phyloP scores from a whole-genome alignment of 106 monocot species.

The Narthecium ossifragum region DNA sequence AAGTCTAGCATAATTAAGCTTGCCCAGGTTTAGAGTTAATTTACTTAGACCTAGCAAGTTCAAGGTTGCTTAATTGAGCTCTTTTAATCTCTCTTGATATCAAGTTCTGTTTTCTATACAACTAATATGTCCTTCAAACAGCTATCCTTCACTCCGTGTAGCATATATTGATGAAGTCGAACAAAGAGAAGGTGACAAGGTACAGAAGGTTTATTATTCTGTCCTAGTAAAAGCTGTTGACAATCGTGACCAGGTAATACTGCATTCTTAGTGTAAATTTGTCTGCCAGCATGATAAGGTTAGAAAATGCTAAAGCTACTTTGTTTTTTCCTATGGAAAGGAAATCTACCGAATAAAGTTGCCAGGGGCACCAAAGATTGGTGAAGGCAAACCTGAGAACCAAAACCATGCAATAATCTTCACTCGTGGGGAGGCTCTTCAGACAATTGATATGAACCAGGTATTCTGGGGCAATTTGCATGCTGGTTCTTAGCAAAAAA shows the following conservation, averaged over 20 bases:
- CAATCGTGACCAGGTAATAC: slow-evolving; percentile 90
- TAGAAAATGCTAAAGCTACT: slow-evolving; percentile 7
- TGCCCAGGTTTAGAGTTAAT: no score
- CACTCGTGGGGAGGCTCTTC: slow-evolving; percentile 97
- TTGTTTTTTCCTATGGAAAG: slow-evolving; percentile 30
- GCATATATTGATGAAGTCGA: slow-evolving; percentile 99
- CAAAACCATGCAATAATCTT: slow-evolving; percentile 98
- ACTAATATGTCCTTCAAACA: slow-evolving; percentile 16
- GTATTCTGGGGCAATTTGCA: slow-evolving; percentile 17
- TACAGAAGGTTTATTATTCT: slow-evolving; percentile 96
- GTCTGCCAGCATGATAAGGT: not conserved
- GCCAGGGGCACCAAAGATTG: slow-evolving; percentile 84
- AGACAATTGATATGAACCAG: slow-evolving; percentile 99
- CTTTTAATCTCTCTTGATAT: not conserved
- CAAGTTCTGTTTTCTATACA: not conserved
- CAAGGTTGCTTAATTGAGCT: no score
- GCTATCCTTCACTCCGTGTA: slow-evolving; percentile 88
- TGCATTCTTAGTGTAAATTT: not conserved
- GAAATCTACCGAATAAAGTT: slow-evolving; percentile 99
- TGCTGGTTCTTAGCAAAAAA: not conserved
- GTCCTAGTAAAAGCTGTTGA: slow-evolving; percentile 98
- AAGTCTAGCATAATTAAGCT: no score
- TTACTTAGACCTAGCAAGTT: no score
- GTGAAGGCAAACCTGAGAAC: slow-evolving; percentile 99
- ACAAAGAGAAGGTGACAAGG: slow-evolving; percentile 86